Conservation (phyloP, 208 protist genomes). For the Leishmania braziliensis region DNA sequence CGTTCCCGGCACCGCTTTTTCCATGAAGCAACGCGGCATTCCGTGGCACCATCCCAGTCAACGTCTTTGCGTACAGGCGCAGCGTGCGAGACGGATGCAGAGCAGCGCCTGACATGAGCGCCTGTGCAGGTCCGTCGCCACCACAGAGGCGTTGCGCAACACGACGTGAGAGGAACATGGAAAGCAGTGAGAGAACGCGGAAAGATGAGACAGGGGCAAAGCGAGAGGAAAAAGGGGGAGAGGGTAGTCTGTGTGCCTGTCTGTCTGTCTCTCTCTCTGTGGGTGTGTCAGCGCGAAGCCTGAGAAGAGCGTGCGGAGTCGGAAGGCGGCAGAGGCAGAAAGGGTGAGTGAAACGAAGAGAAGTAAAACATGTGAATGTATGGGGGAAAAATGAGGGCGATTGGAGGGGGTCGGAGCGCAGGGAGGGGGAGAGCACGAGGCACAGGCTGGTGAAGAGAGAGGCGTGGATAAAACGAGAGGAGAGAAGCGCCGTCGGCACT, state of each 20-base stretch:
- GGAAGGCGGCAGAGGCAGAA: neutral
- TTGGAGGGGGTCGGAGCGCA: too few relatives aligned
- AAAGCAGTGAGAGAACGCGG: neutral
- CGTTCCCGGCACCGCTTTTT: neutral
- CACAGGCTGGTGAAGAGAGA: neutral
- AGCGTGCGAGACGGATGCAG: neutral
- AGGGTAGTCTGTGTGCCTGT: neutral
- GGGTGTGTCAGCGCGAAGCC: slow-evolving; percentile 1
- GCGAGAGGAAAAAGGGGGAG: neutral
- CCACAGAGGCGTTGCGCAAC: slow-evolving; percentile 1
- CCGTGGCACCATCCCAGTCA: neutral
- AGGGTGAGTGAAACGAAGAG: slow-evolving; percentile 8
- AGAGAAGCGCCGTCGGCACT: neutral
- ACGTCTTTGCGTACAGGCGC: neutral
- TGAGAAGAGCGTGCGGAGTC: neutral
- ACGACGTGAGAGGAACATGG: neutral
- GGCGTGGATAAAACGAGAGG: neutral
- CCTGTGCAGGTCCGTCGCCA: neutral
- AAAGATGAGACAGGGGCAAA: too few relatives aligned
- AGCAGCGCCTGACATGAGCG: neutral
- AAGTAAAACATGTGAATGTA: slow-evolving; percentile 12
- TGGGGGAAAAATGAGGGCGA: too few relatives aligned
- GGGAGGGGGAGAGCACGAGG: too few relatives aligned
- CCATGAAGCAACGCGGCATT: neutral
- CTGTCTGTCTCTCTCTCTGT: neutral